These are phyloP conservation scores for Jackrogersella multiformis DNA, from an alignment of 495 filamentous ascomycete species.

Conservation along the genomic window DNA sequence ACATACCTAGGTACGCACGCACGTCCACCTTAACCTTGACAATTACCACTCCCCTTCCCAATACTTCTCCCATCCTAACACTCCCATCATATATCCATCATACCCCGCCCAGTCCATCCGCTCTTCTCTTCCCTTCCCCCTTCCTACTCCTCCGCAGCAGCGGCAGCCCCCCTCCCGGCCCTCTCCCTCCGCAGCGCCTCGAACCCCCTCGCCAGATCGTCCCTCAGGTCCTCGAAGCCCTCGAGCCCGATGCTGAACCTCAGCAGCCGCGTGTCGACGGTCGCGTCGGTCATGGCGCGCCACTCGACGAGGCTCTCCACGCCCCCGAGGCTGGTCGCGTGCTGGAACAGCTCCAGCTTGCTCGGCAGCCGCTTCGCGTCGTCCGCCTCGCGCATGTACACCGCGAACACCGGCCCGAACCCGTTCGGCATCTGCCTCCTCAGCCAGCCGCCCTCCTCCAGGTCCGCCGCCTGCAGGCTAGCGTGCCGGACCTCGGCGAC, in stretches of 20 bases:
- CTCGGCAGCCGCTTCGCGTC: constrained; percentile 76
- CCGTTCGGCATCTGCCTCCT: constrained; percentile 90
- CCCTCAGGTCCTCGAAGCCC: constrained; percentile 82
- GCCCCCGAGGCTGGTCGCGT: constrained; percentile 92
- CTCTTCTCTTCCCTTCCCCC: too few relatives aligned
- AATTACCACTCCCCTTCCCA: too few relatives aligned
- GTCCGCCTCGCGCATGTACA: constrained; percentile 67
- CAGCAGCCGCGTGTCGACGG: constrained; percentile 76
- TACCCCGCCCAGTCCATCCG: constrained; percentile 17
- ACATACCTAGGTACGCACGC: too few relatives aligned
- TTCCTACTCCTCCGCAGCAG: neutral
- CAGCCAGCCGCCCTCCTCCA: constrained; percentile 70
- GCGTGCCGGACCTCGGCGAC: constrained; percentile 77
- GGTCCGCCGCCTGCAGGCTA: constrained; percentile 69
- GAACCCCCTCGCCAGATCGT: constrained; percentile 78
- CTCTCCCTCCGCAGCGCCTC: constrained; percentile 59
- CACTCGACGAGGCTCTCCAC: constrained; percentile 95
- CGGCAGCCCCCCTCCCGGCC: constrained; percentile 11
- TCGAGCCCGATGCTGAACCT: constrained; percentile 89
- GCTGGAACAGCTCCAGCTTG: constrained; percentile 84
- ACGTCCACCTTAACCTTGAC: neutral
- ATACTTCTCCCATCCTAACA: neutral
- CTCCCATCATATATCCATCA: constrained; percentile 6
- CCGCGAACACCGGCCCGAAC: constrained; percentile 86
- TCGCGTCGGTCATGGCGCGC: constrained; percentile 82